A percentile compares a stretch with the other conserved stretches of the same genome.
Conservation (phyloP, 2,329 filamentous ascomycete genomes). For the Hawksworthiomyces lignivorus region DNA sequence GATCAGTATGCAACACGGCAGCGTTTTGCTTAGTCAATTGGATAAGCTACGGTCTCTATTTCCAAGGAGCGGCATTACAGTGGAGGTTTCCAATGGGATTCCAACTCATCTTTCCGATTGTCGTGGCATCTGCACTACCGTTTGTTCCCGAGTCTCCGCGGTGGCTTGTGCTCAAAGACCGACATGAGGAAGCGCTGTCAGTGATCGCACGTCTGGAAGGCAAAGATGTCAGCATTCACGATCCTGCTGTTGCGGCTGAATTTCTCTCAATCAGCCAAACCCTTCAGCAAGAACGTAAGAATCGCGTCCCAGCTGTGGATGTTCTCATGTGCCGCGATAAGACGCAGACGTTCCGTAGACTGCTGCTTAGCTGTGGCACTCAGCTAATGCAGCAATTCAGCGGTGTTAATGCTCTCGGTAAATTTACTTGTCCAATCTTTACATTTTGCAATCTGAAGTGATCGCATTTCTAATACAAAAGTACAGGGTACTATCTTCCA, state of each 20-base stretch:
- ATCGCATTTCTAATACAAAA: background rate
- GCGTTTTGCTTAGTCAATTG: constrained; percentile 41
- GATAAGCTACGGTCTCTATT: constrained; percentile 36
- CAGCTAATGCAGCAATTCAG: constrained; percentile 39
- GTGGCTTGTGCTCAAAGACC: constrained; percentile 45
- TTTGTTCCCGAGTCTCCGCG: constrained; percentile 41
- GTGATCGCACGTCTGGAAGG: constrained; percentile 51
- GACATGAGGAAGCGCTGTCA: constrained; percentile 47
- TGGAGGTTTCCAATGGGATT: constrained; percentile 30
- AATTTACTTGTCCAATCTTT: background rate
- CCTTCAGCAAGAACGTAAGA: constrained; percentile 27
- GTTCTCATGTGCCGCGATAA: constrained; percentile 29
- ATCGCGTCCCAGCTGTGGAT: constrained; percentile 24
- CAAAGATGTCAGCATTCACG: constrained; percentile 25
- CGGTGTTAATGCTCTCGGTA: constrained; percentile 30
- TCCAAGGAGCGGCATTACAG: constrained; percentile 23
- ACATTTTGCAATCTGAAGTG: no score
- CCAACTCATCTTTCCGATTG: constrained; percentile 30
- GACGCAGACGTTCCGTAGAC: constrained; percentile 28
- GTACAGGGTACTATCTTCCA: constrained; percentile 36
- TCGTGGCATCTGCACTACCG: constrained; percentile 23
- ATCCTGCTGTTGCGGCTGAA: constrained; percentile 23
- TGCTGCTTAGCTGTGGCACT: constrained; percentile 35
- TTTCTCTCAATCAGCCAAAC: constrained; percentile 29
- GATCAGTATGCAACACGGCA: constrained; percentile 30